These are phyloP conservation scores for Breynia disticha DNA, from an alignment of 441 rosid genomes.

Conservation along the genomic window DNA sequence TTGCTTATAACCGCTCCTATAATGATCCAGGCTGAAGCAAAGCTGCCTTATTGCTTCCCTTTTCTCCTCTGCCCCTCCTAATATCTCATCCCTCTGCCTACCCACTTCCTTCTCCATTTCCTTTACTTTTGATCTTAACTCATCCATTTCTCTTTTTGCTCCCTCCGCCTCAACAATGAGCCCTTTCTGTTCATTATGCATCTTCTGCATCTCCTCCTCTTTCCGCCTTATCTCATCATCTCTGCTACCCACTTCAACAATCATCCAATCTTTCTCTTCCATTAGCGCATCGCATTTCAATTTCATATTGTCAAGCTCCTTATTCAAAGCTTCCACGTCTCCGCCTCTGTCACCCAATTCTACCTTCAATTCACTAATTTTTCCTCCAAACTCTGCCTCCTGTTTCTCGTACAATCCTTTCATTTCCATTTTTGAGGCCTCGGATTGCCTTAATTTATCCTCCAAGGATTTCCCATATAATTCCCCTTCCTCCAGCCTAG, in stretches of 20 bases:
- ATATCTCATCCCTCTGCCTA: conserved; percentile 32
- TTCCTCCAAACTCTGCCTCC: conserved; percentile 22
- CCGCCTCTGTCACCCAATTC: conserved; percentile 29
- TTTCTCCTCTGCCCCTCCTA: conserved; percentile 61
- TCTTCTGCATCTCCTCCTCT: conserved; percentile 29
- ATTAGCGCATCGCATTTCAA: conserved; percentile 41
- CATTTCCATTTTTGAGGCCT: conserved; percentile 36
- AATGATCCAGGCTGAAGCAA: conserved; percentile 75
- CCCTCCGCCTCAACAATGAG: conserved; percentile 26
- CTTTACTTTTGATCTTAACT: conserved; percentile 31
- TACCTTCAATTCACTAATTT: conserved; percentile 32
- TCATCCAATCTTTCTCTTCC: conserved; percentile 50
- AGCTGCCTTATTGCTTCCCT: conserved; percentile 81
- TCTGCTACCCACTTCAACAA: conserved; percentile 32
- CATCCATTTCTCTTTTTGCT: conserved; percentile 25
- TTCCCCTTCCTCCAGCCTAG: conserved; percentile 33
- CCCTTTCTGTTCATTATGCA: conserved; percentile 19
- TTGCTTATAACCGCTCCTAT: conserved; percentile 56
- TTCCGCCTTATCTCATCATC: conserved; percentile 30
- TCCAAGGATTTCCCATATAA: conserved; percentile 22
- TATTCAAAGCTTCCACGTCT: conserved; percentile 37
- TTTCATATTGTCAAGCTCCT: conserved; percentile 37
- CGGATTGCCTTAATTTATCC: conserved; percentile 23
- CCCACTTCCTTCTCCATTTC: conserved; percentile 53
- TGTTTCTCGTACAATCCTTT: conserved; percentile 16